A percentile compares a stretch with the other conserved stretches of the same genome.
Conservation (phyloP, 441 rosid species). For the Omphalea diandra region DNA sequence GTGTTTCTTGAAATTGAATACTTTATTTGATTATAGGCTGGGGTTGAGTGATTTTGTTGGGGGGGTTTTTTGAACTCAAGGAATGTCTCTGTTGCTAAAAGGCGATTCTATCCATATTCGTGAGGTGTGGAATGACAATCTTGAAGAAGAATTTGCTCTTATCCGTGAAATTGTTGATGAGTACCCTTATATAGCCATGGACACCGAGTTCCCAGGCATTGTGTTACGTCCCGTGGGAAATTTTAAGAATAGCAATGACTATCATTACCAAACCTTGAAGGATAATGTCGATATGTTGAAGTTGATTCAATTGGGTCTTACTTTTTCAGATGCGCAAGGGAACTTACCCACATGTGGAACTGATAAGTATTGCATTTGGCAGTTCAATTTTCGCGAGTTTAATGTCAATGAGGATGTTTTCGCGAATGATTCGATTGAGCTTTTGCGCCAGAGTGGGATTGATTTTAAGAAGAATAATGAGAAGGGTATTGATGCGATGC, state of each 20-base stretch:
- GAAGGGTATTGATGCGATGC: constrained; percentile 47
- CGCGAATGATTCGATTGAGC: constrained; percentile 54
- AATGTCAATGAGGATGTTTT: constrained; percentile 48
- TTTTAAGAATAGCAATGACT: constrained; percentile 41
- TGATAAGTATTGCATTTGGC: constrained; percentile 59
- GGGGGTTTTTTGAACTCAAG: constrained; percentile 11
- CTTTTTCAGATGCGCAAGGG: constrained; percentile 60
- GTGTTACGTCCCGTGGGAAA: constrained; percentile 51
- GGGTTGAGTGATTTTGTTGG: constrained; percentile 1
- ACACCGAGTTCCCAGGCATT: constrained; percentile 77
- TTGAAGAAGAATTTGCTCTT: constrained; percentile 45
- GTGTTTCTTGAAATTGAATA: constrained; percentile 7
- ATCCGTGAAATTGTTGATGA: constrained; percentile 48
- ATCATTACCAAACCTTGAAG: constrained; percentile 54
- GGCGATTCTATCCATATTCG: constrained; percentile 54
- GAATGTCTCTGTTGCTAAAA: constrained; percentile 43
- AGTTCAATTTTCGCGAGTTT: constrained; percentile 72
- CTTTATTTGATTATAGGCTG: background rate
- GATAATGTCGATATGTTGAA: constrained; percentile 66
- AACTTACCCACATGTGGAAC: constrained; percentile 68
- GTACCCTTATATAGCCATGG: constrained; percentile 65
- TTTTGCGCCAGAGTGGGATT: constrained; percentile 51
- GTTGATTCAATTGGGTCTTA: constrained; percentile 76
- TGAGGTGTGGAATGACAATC: constrained; percentile 67
- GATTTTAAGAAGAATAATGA: constrained; percentile 54